Evolutionary conservation across 2,329 filamentous ascomycete species (phyloP), one percentile per base, ranked within the genome.

Genomic region (Fusarium sp.): DNA sequence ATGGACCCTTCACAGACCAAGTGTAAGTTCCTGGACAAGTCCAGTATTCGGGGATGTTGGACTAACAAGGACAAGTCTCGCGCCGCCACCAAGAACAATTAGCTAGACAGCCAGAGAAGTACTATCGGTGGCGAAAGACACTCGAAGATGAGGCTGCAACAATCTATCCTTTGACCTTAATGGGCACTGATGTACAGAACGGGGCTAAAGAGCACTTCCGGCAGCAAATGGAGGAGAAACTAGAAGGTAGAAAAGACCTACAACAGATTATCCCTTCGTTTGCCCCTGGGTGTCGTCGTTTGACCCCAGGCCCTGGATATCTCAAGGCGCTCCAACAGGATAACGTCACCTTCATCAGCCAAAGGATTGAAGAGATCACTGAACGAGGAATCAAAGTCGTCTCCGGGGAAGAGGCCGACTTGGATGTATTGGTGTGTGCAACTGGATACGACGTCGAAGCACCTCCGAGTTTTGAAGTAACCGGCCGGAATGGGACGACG

Each of bases 161-260:
- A 12, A 15, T 26, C 3, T 52, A 52, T 8, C 50, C 50, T 20
- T 11, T 52, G 17, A 52, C 50, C 2, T 14, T 52, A 3, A 52
- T 15, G 50, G 50, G 13, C 3, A 15, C 30, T 8, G 13, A 15
- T 2, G 13, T 20, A 0, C n/a, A 26, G 12, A 20, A 3, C 0
- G n/a, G 30, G 3, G 30, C n/a, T 4, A 11, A 7, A 14, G 12
- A 24, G 8, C 3, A 3, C 6, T 51, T 20, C 15, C n/a, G 5
- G 1, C 7, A 36, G 3, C n/a, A 52, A 20, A 52, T 52, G 50
- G n/a, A 52, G n/a, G 50, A 52, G 50, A 11, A 52, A 22, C n/a
- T 52, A 22, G 1, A 52, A 12, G 50, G 9, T 2, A 52, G 50
- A 36, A 15, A 52, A 36, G 50, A 52, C 9, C 6, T 51, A 3